These are phyloP conservation scores for Coemansia sp. DNA, from an alignment of 192 early-diverging fungal species.

Conservation along the genomic window DNA sequence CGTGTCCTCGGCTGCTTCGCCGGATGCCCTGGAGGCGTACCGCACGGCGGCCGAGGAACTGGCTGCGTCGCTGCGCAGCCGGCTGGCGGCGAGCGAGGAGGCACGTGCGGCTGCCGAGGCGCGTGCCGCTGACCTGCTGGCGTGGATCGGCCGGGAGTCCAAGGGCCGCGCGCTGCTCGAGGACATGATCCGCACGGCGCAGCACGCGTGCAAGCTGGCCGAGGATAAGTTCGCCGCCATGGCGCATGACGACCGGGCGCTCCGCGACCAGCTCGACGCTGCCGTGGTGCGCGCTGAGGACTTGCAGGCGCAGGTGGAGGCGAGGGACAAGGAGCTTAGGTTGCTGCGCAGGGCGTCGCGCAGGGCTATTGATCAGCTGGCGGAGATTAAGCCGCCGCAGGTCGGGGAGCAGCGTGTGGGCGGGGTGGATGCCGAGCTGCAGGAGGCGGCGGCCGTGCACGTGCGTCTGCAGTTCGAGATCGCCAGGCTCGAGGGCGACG, in stretches of 20 bases:
- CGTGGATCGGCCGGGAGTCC: conserved; percentile 53
- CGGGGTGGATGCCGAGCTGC: conserved; percentile 31
- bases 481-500: conserved; percentile 44
- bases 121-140: conserved; percentile 46
- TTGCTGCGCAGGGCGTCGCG: conserved; percentile 50
- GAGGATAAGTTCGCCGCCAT: conserved; percentile 37
- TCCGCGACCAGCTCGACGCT: conserved; percentile 12
- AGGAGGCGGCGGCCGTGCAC: conserved; percentile 48
- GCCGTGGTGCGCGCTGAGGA: conserved; percentile 27
- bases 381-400: conserved; percentile 27
- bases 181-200: conserved; percentile 51
- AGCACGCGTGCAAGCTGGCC: conserved; percentile 51
- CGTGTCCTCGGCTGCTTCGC: too few species aligned
- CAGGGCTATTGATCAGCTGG: conserved; percentile 48
- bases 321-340: conserved; percentile 50
- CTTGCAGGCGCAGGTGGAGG: conserved; percentile 27
- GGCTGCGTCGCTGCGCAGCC: conserved; percentile 21
- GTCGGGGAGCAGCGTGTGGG: conserved; percentile 3
- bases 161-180: conserved; percentile 53
- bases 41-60: conserved; percentile 35
- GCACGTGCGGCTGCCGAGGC: conserved; percentile 36
- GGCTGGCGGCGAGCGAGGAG: conserved; percentile 20
- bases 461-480: conserved; percentile 51
- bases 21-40: conserved; percentile 34
- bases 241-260: conserved; percentile 20